Percentiles rank a stretch among this genome's conserved stretches.
These are phyloP conservation scores for Gyrodon lividus DNA, from an alignment of 768 basidiomycete species.

Conservation along the genomic window DNA sequence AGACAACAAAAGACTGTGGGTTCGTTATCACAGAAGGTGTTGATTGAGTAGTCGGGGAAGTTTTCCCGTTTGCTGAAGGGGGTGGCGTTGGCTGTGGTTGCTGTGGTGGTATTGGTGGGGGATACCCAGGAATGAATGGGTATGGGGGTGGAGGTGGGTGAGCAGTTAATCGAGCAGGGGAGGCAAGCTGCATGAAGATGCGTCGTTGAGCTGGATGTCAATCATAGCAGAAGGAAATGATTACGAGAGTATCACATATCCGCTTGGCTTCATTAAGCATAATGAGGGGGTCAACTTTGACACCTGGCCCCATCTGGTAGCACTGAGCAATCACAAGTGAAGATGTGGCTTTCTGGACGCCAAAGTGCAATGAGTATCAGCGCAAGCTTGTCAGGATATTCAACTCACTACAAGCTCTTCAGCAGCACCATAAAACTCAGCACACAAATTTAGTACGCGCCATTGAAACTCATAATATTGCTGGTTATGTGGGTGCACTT, in stretches of 20 bases:
- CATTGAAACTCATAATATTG: conserved; percentile 86
- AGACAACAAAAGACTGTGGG: conserved; percentile 70
- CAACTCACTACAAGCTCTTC: conserved; percentile 77
- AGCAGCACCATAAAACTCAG: conserved; percentile 83
- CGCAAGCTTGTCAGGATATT: conserved; percentile 1
- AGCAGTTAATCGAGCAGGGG: conserved; percentile 66
- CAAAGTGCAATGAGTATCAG: conserved; percentile 4
- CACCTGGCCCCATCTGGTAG: conserved; percentile 69
- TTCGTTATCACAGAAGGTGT: conserved; percentile 60
- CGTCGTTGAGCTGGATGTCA: conserved; percentile 10
- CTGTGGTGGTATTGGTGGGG: conserved; percentile 19
- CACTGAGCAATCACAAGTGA: conserved; percentile 77
- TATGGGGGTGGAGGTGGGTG: conserved; percentile 64
- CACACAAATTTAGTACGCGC: conserved; percentile 78
- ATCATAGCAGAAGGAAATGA: conserved; percentile 10
- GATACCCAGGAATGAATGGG: conserved; percentile 44
- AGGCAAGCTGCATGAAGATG: conserved; percentile 54
- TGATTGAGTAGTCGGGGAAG: conserved; percentile 31
- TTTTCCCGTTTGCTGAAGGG: conserved; percentile 35
- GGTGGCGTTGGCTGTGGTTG: conserved; percentile 40
- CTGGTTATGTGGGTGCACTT: conserved; percentile 63
- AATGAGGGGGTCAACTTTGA: conserved; percentile 68
- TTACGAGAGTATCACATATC: conserved; percentile 73
- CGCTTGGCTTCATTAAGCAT: conserved; percentile 78
- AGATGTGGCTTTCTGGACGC: conserved; percentile 51